Evolutionary conservation across 768 basidiomycete species (phyloP).

Genomic region (Boletus subcaerulescens): DNA sequence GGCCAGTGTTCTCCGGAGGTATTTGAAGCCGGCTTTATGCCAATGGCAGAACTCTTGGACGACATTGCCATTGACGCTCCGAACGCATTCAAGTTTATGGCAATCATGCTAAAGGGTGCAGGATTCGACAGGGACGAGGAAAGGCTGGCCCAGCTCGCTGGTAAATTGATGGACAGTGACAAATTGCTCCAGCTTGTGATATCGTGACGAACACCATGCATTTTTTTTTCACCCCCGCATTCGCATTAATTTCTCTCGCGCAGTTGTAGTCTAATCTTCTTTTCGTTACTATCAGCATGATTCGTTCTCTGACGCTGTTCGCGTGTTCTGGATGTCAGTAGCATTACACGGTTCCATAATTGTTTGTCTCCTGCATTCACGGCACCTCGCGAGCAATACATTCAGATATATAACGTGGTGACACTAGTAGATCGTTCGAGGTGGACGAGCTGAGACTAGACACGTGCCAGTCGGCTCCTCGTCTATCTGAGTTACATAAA

Average conservation of each 20-base stretch:
- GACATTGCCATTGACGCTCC: constrained; percentile 91
- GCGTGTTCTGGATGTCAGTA: constrained; percentile 27
- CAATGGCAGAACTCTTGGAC: constrained; percentile 73
- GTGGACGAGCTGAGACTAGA: not conserved
- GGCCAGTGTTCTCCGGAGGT: constrained; percentile 52
- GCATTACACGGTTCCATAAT: constrained; percentile 22
- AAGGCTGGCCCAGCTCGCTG: constrained; percentile 50
- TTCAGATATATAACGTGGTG: constrained; percentile 15
- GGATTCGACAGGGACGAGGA: constrained; percentile 58
- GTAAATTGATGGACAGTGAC: constrained; percentile 59
- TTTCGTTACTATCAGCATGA: constrained; percentile 5
- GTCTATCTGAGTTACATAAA: too few relatives aligned
- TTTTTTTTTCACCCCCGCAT: constrained; percentile 7
- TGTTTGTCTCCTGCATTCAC: constrained; percentile 18
- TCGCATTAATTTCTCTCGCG: constrained; percentile 14
- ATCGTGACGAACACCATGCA: constrained; percentile 29
- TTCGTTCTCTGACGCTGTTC: constrained; percentile 26
- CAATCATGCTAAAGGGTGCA: constrained; percentile 68
- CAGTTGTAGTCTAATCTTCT: constrained; percentile 6
- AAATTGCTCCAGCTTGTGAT: constrained; percentile 58
- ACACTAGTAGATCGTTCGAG: too few relatives aligned
- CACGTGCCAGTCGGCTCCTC: not conserved
- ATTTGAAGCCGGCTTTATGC: constrained; percentile 74
- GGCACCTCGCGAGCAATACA: constrained; percentile 22
- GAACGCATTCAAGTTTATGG: constrained; percentile 75